Percentiles rank a stretch among this genome's conserved stretches.
Evolutionary conservation across 2,329 filamentous ascomycete genomes (phyloP).

Genomic region (Pseudocercospora pini-densiflorae): DNA sequence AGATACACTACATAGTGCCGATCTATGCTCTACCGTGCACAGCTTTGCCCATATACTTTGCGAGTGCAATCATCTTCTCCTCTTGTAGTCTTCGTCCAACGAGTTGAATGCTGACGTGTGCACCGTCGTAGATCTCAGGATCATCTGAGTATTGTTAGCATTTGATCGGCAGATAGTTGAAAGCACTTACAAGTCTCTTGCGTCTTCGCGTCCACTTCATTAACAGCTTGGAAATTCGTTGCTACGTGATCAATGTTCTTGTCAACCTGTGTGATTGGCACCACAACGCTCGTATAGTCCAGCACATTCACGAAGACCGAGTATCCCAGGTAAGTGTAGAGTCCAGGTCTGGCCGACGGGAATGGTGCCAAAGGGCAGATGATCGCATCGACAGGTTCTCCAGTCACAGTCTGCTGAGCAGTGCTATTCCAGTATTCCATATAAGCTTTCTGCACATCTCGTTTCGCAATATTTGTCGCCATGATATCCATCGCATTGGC

Average conservation of each 20-base stretch:
- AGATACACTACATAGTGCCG: neutral
- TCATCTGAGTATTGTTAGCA: slow-evolving; percentile 37
- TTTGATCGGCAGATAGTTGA: neutral
- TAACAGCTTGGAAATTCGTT: slow-evolving; percentile 40
- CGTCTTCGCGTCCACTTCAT: slow-evolving; percentile 47
- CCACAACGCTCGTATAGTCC: slow-evolving; percentile 52
- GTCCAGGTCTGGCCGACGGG: slow-evolving; percentile 53
- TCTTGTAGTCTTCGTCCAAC: slow-evolving; percentile 43
- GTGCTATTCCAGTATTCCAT: slow-evolving; percentile 69
- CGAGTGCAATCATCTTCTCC: slow-evolving; percentile 45
- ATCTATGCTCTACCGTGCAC: slow-evolving; percentile 19
- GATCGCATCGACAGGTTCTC: slow-evolving; percentile 57
- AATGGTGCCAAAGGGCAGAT: slow-evolving; percentile 58
- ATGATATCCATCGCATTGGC: slow-evolving; percentile 50
- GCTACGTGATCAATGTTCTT: slow-evolving; percentile 54
- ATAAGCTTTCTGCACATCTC: slow-evolving; percentile 62
- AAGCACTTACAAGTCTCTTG: slow-evolving; percentile 47
- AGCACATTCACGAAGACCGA: slow-evolving; percentile 54
- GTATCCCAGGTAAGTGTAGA: slow-evolving; percentile 55
- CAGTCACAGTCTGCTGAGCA: slow-evolving; percentile 52
- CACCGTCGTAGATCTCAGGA: slow-evolving; percentile 44
- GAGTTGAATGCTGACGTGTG: slow-evolving; percentile 43
- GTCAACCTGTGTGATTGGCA: slow-evolving; percentile 62
- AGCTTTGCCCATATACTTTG: slow-evolving; percentile 38
- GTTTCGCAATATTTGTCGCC: slow-evolving; percentile 57